These are phyloP conservation scores for Rhododendron williamsianum DNA, from an alignment of 148 eudicot species.

Conservation along the genomic window DNA sequence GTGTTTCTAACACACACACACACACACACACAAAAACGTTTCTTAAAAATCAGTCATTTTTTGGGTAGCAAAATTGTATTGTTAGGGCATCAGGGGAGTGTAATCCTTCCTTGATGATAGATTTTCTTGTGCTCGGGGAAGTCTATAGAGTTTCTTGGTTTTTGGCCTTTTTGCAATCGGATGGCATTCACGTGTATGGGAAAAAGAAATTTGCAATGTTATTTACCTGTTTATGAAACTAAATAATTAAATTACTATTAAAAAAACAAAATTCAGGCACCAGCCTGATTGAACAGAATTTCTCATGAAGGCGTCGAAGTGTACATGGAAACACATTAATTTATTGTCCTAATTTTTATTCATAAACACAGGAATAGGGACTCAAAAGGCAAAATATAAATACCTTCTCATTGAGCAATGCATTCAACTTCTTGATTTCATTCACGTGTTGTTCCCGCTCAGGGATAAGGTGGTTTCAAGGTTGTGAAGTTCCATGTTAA, in stretches of 20 bases:
- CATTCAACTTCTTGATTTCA: conserved; percentile 80
- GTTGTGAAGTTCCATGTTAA: conserved; percentile 88
- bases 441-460: conserved; percentile 69
- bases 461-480: conserved; percentile 75
- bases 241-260: not conserved
- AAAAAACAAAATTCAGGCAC: not conserved
- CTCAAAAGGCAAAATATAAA: not conserved
- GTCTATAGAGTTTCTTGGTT: not conserved
- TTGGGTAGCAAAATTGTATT: not conserved
- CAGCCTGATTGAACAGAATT: not conserved
- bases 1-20: not conserved
- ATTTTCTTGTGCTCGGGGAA: not conserved
- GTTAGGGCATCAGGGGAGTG: not conserved
- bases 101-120: not conserved
- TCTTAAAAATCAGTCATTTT: not conserved
- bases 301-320: not conserved
- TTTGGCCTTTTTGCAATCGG: not conserved
- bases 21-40: not conserved
- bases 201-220: not conserved
- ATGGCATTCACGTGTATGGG: not conserved
- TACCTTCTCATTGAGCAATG: conserved; percentile 82
- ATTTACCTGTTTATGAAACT: not conserved
- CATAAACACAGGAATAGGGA: not conserved
- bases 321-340: not conserved
- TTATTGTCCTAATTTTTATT: not conserved